Evolutionary conservation across 768 basidiomycete species (phyloP).

Genomic region (Hypholoma sublateritium): DNA sequence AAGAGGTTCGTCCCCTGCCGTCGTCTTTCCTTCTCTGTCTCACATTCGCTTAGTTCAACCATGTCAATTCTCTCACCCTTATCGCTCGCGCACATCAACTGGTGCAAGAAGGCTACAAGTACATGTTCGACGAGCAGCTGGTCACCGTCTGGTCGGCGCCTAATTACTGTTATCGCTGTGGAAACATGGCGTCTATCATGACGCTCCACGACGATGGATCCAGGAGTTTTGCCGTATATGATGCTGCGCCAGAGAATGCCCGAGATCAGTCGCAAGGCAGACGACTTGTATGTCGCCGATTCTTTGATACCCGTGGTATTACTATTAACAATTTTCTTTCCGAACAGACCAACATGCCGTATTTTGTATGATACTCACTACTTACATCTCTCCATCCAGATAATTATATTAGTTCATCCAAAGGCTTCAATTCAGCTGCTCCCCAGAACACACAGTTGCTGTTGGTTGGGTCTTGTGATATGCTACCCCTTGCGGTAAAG

Average conservation of each 20-base stretch:
- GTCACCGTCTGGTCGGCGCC: constrained; percentile 94
- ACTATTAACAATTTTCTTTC: neutral
- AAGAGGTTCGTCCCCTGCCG: constrained; percentile 53
- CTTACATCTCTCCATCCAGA: too few relatives aligned
- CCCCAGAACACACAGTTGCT: too few relatives aligned
- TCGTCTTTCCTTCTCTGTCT: neutral
- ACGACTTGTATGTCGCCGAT: constrained; percentile 55
- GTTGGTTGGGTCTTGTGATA: too few relatives aligned
- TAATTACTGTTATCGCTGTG: constrained; percentile 66
- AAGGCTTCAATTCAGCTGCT: too few relatives aligned
- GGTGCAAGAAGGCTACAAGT: constrained; percentile 94
- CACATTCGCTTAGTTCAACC: constrained; percentile 68
- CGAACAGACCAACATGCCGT: constrained; percentile 46
- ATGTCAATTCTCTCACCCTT: constrained; percentile 82
- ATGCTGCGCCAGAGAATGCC: constrained; percentile 88
- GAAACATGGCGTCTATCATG: constrained; percentile 91
- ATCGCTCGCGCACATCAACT: constrained; percentile 97
- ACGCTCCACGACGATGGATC: constrained; percentile 71
- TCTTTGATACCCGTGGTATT: neutral
- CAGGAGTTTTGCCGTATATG: constrained; percentile 78
- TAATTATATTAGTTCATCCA: too few relatives aligned
- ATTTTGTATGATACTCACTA: constrained; percentile 24
- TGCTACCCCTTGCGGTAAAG: too few relatives aligned
- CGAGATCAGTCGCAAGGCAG: constrained; percentile 77
- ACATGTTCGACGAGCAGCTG: constrained; percentile 93